These are phyloP conservation scores for Lablab purpureus DNA, from an alignment of 306 rosid species.

Conservation along the genomic window DNA sequence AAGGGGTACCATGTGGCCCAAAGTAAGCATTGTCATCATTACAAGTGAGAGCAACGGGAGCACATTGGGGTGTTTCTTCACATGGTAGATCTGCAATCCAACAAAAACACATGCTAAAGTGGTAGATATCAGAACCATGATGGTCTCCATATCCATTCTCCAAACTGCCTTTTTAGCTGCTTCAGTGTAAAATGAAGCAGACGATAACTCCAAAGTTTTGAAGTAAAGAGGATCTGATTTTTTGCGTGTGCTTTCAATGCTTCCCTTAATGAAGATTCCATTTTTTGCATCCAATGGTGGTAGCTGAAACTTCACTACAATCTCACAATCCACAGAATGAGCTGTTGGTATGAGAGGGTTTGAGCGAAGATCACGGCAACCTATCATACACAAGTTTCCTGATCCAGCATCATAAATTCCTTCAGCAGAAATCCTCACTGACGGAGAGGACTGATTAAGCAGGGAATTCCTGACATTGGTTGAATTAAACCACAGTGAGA, in stretches of 20 bases:
- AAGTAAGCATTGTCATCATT: constrained; percentile 61
- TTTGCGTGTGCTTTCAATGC: constrained; percentile 59
- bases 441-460: background rate
- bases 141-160: constrained; percentile 68
- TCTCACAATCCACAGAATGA: constrained; percentile 58
- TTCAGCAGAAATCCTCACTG: constrained; percentile 56
- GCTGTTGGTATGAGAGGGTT: constrained; percentile 7
- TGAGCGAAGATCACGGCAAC: constrained; percentile 54
- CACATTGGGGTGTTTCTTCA: constrained; percentile 55
- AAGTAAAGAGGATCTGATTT: constrained; percentile 62
- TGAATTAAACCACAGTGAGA: background rate
- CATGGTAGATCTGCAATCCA: constrained; percentile 64
- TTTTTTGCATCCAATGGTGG: constrained; percentile 41
- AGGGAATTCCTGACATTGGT: background rate
- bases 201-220: constrained; percentile 44
- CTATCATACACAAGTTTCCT: constrained; percentile 79
- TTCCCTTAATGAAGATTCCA: constrained; percentile 50
- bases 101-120: constrained; percentile 65
- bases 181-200: constrained; percentile 27
- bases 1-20: constrained; percentile 62
- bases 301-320: constrained; percentile 62
- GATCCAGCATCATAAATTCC: constrained; percentile 63
- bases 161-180: constrained; percentile 37
- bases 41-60: constrained; percentile 64
- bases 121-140: constrained; percentile 63